Evolutionary conservation across 2,329 filamentous ascomycete species (phyloP).

Genomic region (Venturia oleaginea): DNA sequence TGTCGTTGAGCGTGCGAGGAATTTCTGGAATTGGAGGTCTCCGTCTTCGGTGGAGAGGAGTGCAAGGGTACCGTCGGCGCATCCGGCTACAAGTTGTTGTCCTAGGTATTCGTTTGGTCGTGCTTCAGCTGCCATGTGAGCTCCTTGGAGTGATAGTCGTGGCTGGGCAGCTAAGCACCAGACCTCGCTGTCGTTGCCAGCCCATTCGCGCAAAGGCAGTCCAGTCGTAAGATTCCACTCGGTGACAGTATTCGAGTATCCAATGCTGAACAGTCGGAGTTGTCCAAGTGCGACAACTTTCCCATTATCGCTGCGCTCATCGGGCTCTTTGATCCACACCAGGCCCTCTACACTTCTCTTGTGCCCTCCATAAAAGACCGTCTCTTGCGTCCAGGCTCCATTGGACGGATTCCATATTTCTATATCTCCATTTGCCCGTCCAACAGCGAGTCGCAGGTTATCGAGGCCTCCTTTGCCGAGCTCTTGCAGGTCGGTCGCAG

Average conservation of each 20-base stretch:
- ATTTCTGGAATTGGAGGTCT: conserved; percentile 69
- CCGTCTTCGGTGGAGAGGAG: conserved; percentile 79
- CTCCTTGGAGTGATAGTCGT: conserved; percentile 32
- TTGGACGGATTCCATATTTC: conserved; percentile 91
- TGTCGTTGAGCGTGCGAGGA: conserved; percentile 65
- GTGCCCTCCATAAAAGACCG: conserved; percentile 71
- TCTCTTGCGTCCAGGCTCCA: conserved; percentile 83
- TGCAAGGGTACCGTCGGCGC: conserved; percentile 81
- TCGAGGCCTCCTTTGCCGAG: conserved; percentile 33
- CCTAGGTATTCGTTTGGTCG: conserved; percentile 18
- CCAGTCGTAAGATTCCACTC: conserved; percentile 89
- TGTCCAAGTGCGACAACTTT: conserved; percentile 27
- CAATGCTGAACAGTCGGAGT: conserved; percentile 88
- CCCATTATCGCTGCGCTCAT: conserved; percentile 45
- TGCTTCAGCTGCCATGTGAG: conserved; percentile 15
- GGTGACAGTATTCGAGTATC: conserved; percentile 82
- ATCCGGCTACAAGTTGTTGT: conserved; percentile 72
- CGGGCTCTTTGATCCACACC: conserved; percentile 63
- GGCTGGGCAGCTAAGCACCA: conserved; percentile 94
- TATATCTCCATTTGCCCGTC: conserved; percentile 88
- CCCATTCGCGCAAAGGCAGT: conserved; percentile 68
- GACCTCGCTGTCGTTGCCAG: conserved; percentile 89
- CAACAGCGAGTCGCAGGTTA: conserved; percentile 71
- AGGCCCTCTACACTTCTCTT: conserved; percentile 84
- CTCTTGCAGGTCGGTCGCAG: conserved; percentile 47